Conservation (phyloP, 306 rosid genomes). For the Canavalia gladiata region DNA sequence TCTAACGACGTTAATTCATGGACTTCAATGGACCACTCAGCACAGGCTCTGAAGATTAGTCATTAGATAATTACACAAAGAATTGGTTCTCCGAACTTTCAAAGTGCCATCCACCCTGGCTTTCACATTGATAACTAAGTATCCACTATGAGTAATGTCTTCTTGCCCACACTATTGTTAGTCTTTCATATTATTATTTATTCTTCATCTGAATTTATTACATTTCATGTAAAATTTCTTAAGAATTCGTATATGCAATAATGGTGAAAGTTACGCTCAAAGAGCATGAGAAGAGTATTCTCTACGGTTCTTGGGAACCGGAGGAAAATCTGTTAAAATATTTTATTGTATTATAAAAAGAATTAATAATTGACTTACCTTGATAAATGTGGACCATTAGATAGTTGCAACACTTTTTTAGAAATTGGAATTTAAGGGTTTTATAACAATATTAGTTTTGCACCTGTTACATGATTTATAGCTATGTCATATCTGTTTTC, state of each 20-base stretch:
- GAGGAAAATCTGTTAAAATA: no score
- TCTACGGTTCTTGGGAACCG: no score
- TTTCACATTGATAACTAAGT: neutral
- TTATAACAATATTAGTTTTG: neutral
- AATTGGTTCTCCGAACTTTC: slow-evolving; percentile 15
- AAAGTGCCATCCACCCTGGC: slow-evolving; percentile 47
- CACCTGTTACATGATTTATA: neutral
- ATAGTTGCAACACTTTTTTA: neutral
- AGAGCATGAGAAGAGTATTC: no score
- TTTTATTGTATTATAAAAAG: no score
- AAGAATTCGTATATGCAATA: no score
- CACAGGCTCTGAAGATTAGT: neutral
- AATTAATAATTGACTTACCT: no score
- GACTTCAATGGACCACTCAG: slow-evolving; percentile 17
- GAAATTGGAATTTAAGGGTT: neutral
- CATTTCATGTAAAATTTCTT: no score
- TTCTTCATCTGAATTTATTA: no score
- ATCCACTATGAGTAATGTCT: slow-evolving; percentile 20
- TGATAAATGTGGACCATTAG: neutral
- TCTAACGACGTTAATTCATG: neutral
- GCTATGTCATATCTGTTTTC: neutral
- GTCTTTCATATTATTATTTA: neutral
- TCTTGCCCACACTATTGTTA: neutral
- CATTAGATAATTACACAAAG: slow-evolving; percentile 10
- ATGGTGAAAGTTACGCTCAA: no score